Conservation (phyloP, 2,329 filamentous ascomycete species). For the Rhynchosporium secalis region DNA sequence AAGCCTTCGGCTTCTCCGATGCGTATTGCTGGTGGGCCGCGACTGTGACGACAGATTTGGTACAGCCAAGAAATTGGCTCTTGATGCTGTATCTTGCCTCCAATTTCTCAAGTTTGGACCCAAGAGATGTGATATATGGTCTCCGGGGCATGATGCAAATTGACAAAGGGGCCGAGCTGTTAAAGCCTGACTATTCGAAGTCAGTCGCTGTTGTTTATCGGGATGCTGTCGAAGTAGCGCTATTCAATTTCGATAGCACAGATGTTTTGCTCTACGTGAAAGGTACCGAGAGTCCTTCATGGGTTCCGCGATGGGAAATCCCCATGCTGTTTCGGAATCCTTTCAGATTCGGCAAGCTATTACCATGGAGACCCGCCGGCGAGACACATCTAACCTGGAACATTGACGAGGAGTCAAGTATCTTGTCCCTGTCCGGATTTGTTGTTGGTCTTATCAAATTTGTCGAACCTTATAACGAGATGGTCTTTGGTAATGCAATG, state of each 20-base stretch:
- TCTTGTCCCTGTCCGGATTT: slow-evolving; percentile 26
- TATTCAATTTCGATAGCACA: slow-evolving; percentile 34
- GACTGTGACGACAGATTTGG: slow-evolving; percentile 33
- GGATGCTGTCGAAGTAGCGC: slow-evolving; percentile 32
- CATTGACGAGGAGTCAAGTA: slow-evolving; percentile 29
- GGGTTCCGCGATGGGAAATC: slow-evolving; percentile 34
- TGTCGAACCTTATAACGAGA: slow-evolving; percentile 29
- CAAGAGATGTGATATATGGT: slow-evolving; percentile 26
- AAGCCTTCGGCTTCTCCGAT: slow-evolving; percentile 31
- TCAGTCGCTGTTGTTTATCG: slow-evolving; percentile 23
- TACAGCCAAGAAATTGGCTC: slow-evolving; percentile 35
- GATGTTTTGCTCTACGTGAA: slow-evolving; percentile 32
- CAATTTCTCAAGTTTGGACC: slow-evolving; percentile 26
- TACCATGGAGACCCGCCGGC: slow-evolving; percentile 35
- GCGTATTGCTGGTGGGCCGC: slow-evolving; percentile 37
- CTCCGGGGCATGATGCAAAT: slow-evolving; percentile 26
- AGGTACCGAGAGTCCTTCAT: slow-evolving; percentile 32
- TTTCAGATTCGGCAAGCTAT: slow-evolving; percentile 35
- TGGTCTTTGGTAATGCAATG: slow-evolving; percentile 30
- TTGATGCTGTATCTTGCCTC: slow-evolving; percentile 35
- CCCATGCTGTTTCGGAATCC: slow-evolving; percentile 38
- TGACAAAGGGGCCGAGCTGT: slow-evolving; percentile 16
- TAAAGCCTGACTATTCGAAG: slow-evolving; percentile 25
- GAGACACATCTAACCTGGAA: slow-evolving; percentile 30
- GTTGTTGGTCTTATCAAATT: slow-evolving; percentile 18